Evolutionary conservation across 306 rosid species (phyloP).

Genomic region (Vigna mungo): DNA sequence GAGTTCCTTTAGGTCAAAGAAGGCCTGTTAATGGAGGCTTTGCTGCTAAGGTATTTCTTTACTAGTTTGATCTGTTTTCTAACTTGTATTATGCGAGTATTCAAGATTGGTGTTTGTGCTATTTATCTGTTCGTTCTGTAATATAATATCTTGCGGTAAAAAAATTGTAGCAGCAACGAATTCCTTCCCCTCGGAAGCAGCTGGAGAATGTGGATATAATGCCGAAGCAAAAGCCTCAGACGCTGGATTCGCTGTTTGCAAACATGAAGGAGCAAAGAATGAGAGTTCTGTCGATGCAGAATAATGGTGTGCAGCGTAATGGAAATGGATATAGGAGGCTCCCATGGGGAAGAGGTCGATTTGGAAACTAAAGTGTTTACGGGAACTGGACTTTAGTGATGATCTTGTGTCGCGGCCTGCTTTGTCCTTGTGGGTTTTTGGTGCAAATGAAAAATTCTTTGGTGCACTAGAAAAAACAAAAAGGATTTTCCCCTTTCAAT

Average conservation of each 20-base stretch:
- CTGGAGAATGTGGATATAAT: constrained; percentile 46
- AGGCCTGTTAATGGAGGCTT: constrained; percentile 58
- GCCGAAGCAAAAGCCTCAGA: constrained; percentile 76
- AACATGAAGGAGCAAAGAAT: constrained; percentile 89
- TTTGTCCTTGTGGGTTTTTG: constrained; percentile 25
- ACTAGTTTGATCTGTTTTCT: constrained; percentile 6
- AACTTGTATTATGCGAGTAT: constrained; percentile 7
- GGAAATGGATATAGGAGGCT: constrained; percentile 63
- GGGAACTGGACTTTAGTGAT: neutral
- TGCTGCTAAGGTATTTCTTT: constrained; percentile 62
- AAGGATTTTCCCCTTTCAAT: neutral
- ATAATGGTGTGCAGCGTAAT: constrained; percentile 51
- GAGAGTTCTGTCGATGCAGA: constrained; percentile 64
- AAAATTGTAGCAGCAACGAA: constrained; percentile 47
- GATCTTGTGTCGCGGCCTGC: constrained; percentile 19
- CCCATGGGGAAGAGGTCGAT: constrained; percentile 76
- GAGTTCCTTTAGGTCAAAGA: constrained; percentile 61
- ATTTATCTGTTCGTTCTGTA: neutral
- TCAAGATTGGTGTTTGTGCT: neutral
- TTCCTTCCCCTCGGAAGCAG: constrained; percentile 45
- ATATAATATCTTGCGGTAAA: neutral
- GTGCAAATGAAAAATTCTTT: constrained; percentile 13
- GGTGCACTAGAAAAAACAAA: constrained; percentile 8
- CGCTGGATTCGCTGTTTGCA: constrained; percentile 84
- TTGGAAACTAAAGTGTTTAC: constrained; percentile 58